Conservation (phyloP, 805 yeast species). For the Candida wancherniae region DNA sequence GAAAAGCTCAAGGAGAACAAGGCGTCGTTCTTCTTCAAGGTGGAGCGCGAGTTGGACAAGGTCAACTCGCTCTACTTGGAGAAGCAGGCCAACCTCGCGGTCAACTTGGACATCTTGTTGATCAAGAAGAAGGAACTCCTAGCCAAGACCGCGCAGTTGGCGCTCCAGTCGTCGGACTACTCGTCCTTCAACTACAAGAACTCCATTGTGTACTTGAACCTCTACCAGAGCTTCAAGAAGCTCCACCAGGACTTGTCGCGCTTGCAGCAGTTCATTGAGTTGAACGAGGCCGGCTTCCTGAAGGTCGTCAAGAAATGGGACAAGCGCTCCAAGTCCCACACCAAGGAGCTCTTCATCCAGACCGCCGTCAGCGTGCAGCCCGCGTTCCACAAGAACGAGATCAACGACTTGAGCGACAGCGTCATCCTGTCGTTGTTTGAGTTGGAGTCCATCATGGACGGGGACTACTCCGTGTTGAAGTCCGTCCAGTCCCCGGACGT, state of each 20-base stretch:
- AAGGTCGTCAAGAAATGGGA: constrained; percentile 98
- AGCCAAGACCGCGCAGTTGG: constrained; percentile 17
- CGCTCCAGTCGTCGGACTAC: constrained; percentile 9
- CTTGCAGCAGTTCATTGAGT: constrained; percentile 87
- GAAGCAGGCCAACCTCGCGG: constrained; percentile 82
- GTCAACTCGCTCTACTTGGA: constrained; percentile 89
- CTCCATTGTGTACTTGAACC: constrained; percentile 72
- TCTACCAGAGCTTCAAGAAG: constrained; percentile 85
- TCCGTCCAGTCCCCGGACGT: constrained; percentile 9
- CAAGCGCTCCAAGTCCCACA: constrained; percentile 89
- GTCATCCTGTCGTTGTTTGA: constrained; percentile 66
- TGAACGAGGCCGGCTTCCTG: constrained; percentile 93
- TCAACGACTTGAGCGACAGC: constrained; percentile 76
- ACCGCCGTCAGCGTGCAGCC: constrained; percentile 97
- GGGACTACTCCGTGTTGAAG: constrained; percentile 34
- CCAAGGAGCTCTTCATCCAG: constrained; percentile 84
- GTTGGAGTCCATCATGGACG: constrained; percentile 55
- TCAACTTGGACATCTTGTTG: constrained; percentile 69
- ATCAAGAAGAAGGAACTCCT: constrained; percentile 61
- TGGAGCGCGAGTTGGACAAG: constrained; percentile 93
- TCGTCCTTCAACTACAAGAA: constrained; percentile 43
- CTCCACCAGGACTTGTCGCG: constrained; percentile 85
- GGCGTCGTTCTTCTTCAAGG: constrained; percentile 80
- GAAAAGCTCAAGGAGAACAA: constrained; percentile 75
- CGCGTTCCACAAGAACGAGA: constrained; percentile 85